Evolutionary conservation across 2,329 filamentous ascomycete species (phyloP).

Genomic region (Ophiocordyceps camponoti-leonardi): DNA sequence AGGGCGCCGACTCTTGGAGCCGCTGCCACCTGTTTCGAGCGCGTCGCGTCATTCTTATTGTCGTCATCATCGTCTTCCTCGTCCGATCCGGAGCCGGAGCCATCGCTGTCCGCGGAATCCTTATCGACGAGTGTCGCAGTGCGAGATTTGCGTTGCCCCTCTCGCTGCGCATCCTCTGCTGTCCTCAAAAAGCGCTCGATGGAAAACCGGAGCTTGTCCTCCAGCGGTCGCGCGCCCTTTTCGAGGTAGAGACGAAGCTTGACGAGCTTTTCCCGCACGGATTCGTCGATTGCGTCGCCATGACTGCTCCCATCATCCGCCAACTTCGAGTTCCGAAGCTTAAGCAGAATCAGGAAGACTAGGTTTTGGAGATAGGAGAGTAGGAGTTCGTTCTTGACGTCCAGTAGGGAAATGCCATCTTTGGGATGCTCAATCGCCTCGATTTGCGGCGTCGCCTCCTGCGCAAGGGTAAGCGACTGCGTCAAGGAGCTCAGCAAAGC

Average conservation of each 20-base stretch:
- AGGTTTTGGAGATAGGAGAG: conserved; percentile 92
- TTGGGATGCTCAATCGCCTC: conserved; percentile 52
- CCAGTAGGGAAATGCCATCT: conserved; percentile 84
- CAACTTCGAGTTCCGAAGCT: conserved; percentile 43
- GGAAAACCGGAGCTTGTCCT: conserved; percentile 83
- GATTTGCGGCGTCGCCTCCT: conserved; percentile 48
- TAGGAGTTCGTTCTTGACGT: conserved; percentile 93
- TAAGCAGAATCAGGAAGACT: conserved; percentile 70
- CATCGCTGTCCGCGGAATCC: conserved; percentile 3
- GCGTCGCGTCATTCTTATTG: conserved; percentile 10
- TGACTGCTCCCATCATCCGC: conserved; percentile 8
- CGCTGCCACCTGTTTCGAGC: conserved; percentile 5
- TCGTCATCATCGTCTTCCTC: conserved; percentile 16
- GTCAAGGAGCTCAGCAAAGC: conserved; percentile 35
- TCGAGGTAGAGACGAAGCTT: conserved; percentile 87
- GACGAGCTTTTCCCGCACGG: conserved; percentile 71
- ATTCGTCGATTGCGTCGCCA: conserved; percentile 33
- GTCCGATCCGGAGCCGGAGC: conserved; percentile 12
- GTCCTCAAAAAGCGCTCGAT: conserved; percentile 88
- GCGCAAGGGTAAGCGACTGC: conserved; percentile 42
- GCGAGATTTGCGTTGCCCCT: conserved; percentile 18
- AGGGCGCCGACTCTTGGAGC: conserved; percentile 15
- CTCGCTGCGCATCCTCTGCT: conserved; percentile 52
- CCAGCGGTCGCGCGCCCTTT: conserved; percentile 76
- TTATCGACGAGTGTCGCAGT: conserved; percentile 10